phyloP scores from a whole-genome alignment of 805 yeast species.

The Saturnispora saitoi region DNA sequence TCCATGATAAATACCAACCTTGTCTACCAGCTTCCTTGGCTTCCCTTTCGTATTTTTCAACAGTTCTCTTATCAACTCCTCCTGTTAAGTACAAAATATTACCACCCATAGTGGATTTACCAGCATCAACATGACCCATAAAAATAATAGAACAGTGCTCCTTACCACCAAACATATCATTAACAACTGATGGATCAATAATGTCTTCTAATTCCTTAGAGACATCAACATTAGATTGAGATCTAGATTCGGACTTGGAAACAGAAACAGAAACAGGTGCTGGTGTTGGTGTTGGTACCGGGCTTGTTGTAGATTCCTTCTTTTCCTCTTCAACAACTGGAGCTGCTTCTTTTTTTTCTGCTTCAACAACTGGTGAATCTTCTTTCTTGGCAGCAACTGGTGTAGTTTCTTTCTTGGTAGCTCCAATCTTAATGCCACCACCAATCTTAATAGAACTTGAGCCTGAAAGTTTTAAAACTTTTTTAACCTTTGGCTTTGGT shows the following conservation, averaged over 20 bases:
- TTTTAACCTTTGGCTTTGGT: conserved; percentile 45
- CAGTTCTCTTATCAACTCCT: conserved; percentile 96
- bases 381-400: neutral
- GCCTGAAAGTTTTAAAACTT: conserved; percentile 57
- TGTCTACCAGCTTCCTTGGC: conserved; percentile 99
- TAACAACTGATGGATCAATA: conserved; percentile 79
- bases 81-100: conserved; percentile 88
- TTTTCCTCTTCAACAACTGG: conserved; percentile 26
- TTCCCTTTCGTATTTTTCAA: conserved; percentile 95
- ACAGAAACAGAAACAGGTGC: conserved; percentile 4
- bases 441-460: conserved; percentile 35
- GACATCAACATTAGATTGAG: conserved; percentile 34
- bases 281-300: conserved; percentile 11
- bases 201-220: conserved; percentile 68
- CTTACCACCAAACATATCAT: conserved; percentile 93
- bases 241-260: conserved; percentile 17
- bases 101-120: conserved; percentile 99
- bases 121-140: conserved; percentile 99
- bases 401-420: conserved; percentile 22
- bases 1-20: conserved; percentile 99
- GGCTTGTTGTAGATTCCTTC: conserved; percentile 20
- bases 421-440: conserved; percentile 35
- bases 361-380: conserved; percentile 19
- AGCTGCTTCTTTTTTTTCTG: conserved; percentile 14
- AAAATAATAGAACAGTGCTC: conserved; percentile 95